Evolutionary conservation across 306 rosid species (phyloP), one percentile per base, ranked within the genome.

Genomic region (Trifolium repens): DNA sequence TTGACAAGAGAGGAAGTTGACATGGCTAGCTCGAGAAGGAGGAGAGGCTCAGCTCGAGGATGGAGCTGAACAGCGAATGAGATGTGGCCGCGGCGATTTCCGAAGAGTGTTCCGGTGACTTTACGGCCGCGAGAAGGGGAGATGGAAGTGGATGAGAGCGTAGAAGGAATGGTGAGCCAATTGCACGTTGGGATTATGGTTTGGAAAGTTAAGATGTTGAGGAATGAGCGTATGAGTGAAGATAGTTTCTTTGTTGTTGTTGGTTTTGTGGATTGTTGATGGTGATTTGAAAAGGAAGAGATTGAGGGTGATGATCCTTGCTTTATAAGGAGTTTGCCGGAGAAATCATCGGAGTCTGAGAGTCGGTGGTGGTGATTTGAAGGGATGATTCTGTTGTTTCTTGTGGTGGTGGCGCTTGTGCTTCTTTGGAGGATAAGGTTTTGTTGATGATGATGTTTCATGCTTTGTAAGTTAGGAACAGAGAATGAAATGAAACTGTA

Each of bases 101-200:
- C 98, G 58, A 94, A 91, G 79, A 94, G 97, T 10, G 98, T 88
- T 2, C 98, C 98, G 68, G 96, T 94, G 83, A 94, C 90, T 43
- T 88, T 91, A 0, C 97, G 77, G 66, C 88, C 81, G 1, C 76
- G 61, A 10, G 94, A 76, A 7, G 89, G 94, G 1, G 89, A 74
- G 8, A 81, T 49, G 34, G 91, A 89, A 34, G 44, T 70, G 3
- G 42, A 85, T 2, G 42, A 85, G 86, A 69, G 32, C 78, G 50
- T 30, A 12, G 89, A 77, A 46, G 93, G 88, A 58, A 88, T 63
- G 5, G 97, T 42, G 24, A 91, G 93, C 97, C 96, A 89, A 54
- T 85, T 88, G 81, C 96, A 91, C 15, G 91, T 68, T 2, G 90
- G 94, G 73, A 82, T 26, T 10, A 80, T 40, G 47, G 85, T 40